phyloP scores from a whole-genome alignment of 306 rosid genomes.

The Cicer cuneatum region DNA sequence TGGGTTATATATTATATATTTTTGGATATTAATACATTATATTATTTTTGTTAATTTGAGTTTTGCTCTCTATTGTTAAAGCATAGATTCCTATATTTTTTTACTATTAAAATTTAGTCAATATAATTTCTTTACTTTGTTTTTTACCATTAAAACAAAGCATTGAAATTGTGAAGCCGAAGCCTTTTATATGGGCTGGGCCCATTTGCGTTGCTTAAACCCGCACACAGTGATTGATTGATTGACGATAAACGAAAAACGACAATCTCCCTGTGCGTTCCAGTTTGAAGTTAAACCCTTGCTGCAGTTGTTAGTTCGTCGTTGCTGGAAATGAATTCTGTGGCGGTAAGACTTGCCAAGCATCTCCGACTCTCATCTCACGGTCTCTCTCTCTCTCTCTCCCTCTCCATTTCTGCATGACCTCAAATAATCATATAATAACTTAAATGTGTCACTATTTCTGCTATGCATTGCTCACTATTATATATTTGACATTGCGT shows the following conservation, averaged over 20 bases:
- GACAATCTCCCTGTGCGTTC: not conserved
- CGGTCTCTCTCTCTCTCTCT: slow-evolving; percentile 51
- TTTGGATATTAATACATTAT: no score
- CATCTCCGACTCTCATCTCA: slow-evolving; percentile 53
- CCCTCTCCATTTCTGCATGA: not conserved
- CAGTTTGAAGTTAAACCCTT: slow-evolving; percentile 33
- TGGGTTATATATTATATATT: no score
- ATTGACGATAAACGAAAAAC: not conserved
- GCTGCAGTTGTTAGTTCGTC: not conserved
- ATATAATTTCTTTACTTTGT: no score
- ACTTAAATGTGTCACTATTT: not conserved
- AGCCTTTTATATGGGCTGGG: not conserved
- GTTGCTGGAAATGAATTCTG: slow-evolving; percentile 60
- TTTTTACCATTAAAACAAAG: no score
- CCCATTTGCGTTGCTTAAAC: slow-evolving; percentile 21
- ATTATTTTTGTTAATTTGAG: no score
- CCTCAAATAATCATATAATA: not conserved
- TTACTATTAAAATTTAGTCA: no score
- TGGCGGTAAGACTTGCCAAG: slow-evolving; percentile 57
- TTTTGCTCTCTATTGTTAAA: no score
- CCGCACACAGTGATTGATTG: not conserved
- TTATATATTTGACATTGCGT: not conserved
- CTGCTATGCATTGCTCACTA: not conserved
- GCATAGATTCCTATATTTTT: no score
- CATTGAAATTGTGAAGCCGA: not conserved